These are phyloP conservation scores for Ceratobasidium sp. DNA, from an alignment of 1,284 basidiomycete genomes.

Conservation along the genomic window DNA sequence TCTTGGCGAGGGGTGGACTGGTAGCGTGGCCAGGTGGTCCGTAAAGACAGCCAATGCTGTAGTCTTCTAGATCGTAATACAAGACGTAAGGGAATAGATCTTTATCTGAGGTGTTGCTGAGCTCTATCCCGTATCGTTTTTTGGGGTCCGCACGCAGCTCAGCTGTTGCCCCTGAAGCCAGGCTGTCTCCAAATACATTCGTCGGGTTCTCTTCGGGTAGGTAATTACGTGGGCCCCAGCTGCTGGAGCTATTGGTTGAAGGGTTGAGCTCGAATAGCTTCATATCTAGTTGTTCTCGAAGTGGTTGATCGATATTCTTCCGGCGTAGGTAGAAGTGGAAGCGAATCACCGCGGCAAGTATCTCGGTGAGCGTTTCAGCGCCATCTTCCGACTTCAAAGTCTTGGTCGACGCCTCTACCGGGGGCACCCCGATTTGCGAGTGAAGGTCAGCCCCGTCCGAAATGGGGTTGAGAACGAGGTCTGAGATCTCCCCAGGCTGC, in stretches of 20 bases:
- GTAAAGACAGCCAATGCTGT: conserved; percentile 23
- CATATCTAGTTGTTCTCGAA: not conserved
- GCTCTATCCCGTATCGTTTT: conserved; percentile 11
- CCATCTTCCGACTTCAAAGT: not conserved
- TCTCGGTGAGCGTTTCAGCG: not conserved
- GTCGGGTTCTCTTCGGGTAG: not conserved
- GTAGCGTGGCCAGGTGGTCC: not conserved
- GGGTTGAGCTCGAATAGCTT: conserved; percentile 3
- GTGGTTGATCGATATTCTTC: not conserved
- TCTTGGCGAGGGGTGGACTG: too few species aligned
- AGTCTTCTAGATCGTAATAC: conserved; percentile 36
- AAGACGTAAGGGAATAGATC: conserved; percentile 22
- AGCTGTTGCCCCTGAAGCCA: not conserved
- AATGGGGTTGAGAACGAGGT: conserved; percentile 6
- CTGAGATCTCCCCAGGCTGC: conserved; percentile 6
- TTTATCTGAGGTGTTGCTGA: conserved; percentile 10
- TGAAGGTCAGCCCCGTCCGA: not conserved
- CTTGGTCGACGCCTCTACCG: too few species aligned
- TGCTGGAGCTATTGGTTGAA: not conserved
- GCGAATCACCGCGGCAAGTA: not conserved
- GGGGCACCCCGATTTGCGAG: too few species aligned
- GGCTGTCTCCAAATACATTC: conserved; percentile 14
- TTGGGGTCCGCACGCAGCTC: not conserved
- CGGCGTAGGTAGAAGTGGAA: conserved; percentile 23
- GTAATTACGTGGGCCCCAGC: not conserved